phyloP scores from a whole-genome alignment of 805 yeast species.

The Candida lessepsii region DNA sequence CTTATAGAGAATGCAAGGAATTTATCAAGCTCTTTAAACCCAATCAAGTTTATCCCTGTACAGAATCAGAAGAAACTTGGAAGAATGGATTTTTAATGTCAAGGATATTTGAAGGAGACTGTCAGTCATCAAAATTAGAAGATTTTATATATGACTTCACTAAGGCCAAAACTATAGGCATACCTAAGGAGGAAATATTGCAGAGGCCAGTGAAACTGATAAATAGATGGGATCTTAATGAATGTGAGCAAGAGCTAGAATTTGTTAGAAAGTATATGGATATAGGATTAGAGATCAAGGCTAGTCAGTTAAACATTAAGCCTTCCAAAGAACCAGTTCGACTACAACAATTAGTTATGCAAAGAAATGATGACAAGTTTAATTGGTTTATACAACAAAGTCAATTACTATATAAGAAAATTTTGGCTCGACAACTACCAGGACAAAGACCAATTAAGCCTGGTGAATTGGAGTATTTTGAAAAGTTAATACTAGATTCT shows the following conservation, averaged over 20 bases:
- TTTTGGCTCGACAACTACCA: constrained; percentile 9
- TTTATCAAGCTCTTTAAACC: constrained; percentile 38
- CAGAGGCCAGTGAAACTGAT: constrained; percentile 23
- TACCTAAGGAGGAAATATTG: constrained; percentile 16
- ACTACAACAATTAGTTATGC: background rate
- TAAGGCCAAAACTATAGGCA: constrained; percentile 15
- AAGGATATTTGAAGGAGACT: constrained; percentile 40
- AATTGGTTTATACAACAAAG: constrained; percentile 11
- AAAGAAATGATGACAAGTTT: constrained; percentile 3
- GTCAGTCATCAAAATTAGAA: constrained; percentile 14
- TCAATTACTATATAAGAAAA: constrained; percentile 10
- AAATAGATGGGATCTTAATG: constrained; percentile 33
- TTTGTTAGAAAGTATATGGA: constrained; percentile 17
- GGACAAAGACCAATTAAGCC: constrained; percentile 7
- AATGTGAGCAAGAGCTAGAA: constrained; percentile 28
- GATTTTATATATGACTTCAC: constrained; percentile 17
- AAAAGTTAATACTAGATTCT: background rate
- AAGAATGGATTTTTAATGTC: constrained; percentile 36
- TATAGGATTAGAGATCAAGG: constrained; percentile 4
- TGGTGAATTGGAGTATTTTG: constrained; percentile 5
- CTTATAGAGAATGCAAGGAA: constrained; percentile 38
- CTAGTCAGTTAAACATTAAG: background rate
- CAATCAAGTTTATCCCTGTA: constrained; percentile 43
- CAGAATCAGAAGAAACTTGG: constrained; percentile 35
- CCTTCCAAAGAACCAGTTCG: background rate